Evolutionary conservation across 306 rosid genomes (phyloP), one percentile per base, ranked within the genome.

Genomic region (Hippophae gyantsensis): DNA sequence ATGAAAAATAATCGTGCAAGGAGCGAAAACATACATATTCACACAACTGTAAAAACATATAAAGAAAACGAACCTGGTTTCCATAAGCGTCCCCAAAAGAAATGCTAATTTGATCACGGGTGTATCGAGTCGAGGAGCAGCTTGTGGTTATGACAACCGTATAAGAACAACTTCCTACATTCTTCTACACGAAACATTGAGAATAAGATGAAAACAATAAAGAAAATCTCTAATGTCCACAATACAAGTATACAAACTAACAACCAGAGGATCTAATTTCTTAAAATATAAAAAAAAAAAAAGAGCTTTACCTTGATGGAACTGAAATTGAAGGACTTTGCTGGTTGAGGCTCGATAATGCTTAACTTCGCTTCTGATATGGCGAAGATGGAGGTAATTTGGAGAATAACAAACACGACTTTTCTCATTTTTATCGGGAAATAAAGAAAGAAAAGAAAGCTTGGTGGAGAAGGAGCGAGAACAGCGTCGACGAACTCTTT

Each of bases 71-170:
- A 64, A 85, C 98, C 96, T 90, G 81, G 58, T 83, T 79, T 54
- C 95, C 90, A 47, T 73, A 61, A 71, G 74, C 92, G 75, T 90
- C 98, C 4, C 98, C 96, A 63, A 87, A 90, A 1, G 76, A 48
- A 53, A 90, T 52, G 85, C 96, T 78, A 18, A 90, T 83, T 58
- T 79, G 63, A 70, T 90, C 96, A 13, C 72, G 65, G 11, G 86
- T 83, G 76, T 68, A 76, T 42, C 25, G 26, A 2, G 87, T 70
- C 23, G 96, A 90, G 0, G 80, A 77, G 70, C 98, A 90, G 57
- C 98, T 90, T 40, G 95, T 90, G 53, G 82, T 46, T 66, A 90
- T 79, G 3, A 26, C 49, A 55, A 83, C 87, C 69, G 74, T 57
- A 64, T 85, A 87, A 43, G 96, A 69, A 58, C 98, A 90, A 70